These are phyloP conservation scores for Heritiera fomes DNA, from an alignment of 345 rosid species.

Conservation along the genomic window DNA sequence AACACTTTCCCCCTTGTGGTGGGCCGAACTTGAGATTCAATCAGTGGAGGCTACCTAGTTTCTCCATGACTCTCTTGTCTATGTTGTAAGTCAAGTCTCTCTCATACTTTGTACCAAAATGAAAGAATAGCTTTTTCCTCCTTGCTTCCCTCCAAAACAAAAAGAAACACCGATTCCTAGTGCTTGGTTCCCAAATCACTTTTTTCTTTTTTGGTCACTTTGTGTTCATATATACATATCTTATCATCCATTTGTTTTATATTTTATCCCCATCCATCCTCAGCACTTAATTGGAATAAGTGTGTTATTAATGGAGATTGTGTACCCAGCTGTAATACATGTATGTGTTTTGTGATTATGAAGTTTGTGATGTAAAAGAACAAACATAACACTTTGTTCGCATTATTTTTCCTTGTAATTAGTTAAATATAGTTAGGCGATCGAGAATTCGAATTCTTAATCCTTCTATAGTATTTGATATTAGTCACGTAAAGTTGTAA, in stretches of 20 bases:
- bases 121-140: constrained; percentile 18
- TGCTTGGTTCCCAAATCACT: background rate
- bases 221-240: background rate
- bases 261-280: background rate
- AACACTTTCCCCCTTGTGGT: constrained; percentile 94
- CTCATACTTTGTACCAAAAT: constrained; percentile 13
- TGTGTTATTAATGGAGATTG: background rate
- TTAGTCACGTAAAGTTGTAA: too few species aligned
- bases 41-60: constrained; percentile 44
- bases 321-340: background rate
- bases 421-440: background rate
- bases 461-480: background rate
- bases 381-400: background rate
- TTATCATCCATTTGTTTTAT: background rate
- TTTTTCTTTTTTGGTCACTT: constrained; percentile 2
- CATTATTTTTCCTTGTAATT: background rate
- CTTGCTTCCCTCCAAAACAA: background rate
- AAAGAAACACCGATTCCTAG: background rate
- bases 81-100: constrained; percentile 31
- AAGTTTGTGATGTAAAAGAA: background rate
- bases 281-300: background rate
- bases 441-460: background rate
- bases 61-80: background rate
- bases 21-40: constrained; percentile 97
- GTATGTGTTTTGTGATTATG: background rate